These are phyloP conservation scores for Phoma sp. DNA, from an alignment of 2,329 filamentous ascomycete genomes.

Conservation along the genomic window DNA sequence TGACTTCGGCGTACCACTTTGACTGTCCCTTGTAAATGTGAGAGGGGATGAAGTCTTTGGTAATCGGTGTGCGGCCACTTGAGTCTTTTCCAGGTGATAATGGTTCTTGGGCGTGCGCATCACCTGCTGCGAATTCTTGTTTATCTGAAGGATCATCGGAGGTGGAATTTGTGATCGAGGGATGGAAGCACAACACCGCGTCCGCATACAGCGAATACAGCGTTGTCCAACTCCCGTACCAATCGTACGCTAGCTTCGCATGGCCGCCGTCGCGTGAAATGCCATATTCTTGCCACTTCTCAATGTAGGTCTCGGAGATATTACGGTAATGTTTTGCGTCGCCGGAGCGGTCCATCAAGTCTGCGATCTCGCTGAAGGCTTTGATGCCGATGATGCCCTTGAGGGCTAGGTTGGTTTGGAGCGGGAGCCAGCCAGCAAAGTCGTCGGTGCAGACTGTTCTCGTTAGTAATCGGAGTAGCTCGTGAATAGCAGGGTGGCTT, in stretches of 20 bases:
- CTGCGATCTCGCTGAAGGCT: conserved; percentile 76
- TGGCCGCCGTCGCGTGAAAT: conserved; percentile 75
- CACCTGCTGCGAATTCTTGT: conserved; percentile 12
- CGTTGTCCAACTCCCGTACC: conserved; percentile 82
- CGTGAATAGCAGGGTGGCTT: no score
- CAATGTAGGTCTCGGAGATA: conserved; percentile 71
- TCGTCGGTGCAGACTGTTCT: conserved; percentile 78
- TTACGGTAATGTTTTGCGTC: conserved; percentile 68
- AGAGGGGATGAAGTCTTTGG: conserved; percentile 71
- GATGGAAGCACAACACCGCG: conserved; percentile 80
- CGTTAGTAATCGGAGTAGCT: neutral
- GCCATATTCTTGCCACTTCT: conserved; percentile 74
- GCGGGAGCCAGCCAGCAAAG: conserved; percentile 78
- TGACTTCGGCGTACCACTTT: conserved; percentile 79
- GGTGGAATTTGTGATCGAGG: conserved; percentile 47
- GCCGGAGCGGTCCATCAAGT: conserved; percentile 64
- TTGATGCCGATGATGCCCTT: conserved; percentile 85
- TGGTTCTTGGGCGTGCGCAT: conserved; percentile 26
- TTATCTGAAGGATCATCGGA: neutral
- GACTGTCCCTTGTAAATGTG: conserved; percentile 81
- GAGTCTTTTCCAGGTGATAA: conserved; percentile 22
- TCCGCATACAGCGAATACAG: conserved; percentile 88
- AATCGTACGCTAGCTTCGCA: conserved; percentile 80
- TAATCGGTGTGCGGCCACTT: conserved; percentile 37
- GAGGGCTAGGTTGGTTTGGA: conserved; percentile 82